Base-by-base conservation (phyloP, 2,329 filamentous ascomycete species). In the Neonectria punicea region DNA sequence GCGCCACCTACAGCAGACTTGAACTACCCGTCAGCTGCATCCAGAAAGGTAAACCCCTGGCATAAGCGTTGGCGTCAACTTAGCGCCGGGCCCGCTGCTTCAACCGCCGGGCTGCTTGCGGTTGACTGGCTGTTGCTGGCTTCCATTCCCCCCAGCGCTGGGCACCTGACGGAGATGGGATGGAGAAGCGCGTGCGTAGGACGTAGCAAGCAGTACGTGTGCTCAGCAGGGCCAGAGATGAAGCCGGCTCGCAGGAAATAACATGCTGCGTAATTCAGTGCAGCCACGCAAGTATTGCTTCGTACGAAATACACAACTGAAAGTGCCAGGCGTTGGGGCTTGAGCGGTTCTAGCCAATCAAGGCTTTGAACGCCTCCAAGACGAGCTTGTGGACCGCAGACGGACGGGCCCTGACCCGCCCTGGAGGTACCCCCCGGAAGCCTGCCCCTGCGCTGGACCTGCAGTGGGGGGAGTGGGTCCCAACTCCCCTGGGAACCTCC, bases 391-490 rank as follows among this genome's bases (percentile, higher is more conserved):
- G 56, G 30, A 34, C 30, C n/a, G 49, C 49, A n/a, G 28, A 13
- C 14, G 47, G 16, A 50, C 47, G 28, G 47, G 47, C 47, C 28
- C 49, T 22, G 32, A 53, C 57, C 58, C 65, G 61, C 39, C 39
- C 63, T 67, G 57, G 57, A 63, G 57, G 55, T 51, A 65, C 61
- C 67, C 62, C 62, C 51, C 67, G 63, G 67, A 46, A 36, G 50
- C 62, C 51, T 44, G 50, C 53, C 57, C 70, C 47, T 50, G 44
- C 7, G 28, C 22, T 25, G 44, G 44, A 28, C 69, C 63, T 69
- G 70, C 65, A 70, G 69, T 63, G 50, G 67, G 14, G 14, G 64
- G 65, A 61, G 39, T 55, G 56, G 50, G 46, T 3, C 13, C n/a
- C n/a, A 16, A 43, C n/a, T 11, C 7, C n/a, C n/a, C 39, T 43